phyloP scores from a whole-genome alignment of 2,329 filamentous ascomycete species.

The Hymenoscyphus infarciens region DNA sequence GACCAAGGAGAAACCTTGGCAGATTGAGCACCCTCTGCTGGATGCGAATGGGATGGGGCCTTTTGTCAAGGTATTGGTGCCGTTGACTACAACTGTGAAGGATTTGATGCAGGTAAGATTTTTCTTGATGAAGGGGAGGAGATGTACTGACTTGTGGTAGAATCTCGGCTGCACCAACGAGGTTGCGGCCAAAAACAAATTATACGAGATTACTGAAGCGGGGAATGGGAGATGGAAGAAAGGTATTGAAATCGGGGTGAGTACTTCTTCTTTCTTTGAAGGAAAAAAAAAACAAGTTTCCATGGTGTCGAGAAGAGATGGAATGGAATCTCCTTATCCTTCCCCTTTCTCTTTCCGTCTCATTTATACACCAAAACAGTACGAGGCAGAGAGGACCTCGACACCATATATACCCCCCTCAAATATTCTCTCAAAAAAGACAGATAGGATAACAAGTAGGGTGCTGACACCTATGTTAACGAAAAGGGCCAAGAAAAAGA shows the following conservation, averaged over 20 bases:
- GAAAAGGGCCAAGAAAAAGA: constrained; percentile 46
- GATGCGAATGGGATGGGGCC: constrained; percentile 43
- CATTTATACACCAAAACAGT: neutral
- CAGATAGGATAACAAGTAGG: neutral
- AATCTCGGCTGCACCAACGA: constrained; percentile 56
- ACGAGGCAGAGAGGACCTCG: too few species aligned
- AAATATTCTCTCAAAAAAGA: neutral
- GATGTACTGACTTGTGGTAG: neutral
- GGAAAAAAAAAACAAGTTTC: too few species aligned
- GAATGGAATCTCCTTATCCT: neutral
- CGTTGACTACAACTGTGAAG: constrained; percentile 48
- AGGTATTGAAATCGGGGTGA: constrained; percentile 44
- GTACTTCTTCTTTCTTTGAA: neutral
- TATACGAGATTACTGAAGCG: constrained; percentile 54
- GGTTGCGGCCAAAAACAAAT: constrained; percentile 49
- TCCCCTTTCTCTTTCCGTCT: neutral
- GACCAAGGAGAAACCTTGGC: constrained; percentile 48
- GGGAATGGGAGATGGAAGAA: constrained; percentile 58
- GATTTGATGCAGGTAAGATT: constrained; percentile 49
- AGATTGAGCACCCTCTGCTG: constrained; percentile 31
- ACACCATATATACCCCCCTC: neutral
- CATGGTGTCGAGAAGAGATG: neutral
- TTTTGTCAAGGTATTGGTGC: constrained; percentile 48
- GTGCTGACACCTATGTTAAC: neutral
- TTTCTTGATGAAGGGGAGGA: constrained; percentile 37